A percentile compares a stretch with the other conserved stretches of the same genome.
Evolutionary conservation across 2,329 filamentous ascomycete species (phyloP).

Genomic region (Diaporthe velutina): DNA sequence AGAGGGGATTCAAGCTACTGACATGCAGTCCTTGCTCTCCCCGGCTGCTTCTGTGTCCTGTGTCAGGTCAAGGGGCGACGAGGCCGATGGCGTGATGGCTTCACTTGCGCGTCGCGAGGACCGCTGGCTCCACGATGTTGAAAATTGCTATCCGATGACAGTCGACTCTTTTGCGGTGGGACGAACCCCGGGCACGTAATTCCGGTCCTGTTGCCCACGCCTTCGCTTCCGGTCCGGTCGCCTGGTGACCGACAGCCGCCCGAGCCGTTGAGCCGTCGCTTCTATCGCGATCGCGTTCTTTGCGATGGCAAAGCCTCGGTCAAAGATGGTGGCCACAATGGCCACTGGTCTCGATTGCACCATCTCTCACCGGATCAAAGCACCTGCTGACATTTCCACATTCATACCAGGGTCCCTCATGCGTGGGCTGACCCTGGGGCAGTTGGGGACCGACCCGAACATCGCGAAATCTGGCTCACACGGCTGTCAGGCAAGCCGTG

Average conservation of each 20-base stretch:
- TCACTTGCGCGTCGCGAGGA: slow-evolving; percentile 17
- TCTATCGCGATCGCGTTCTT: not conserved
- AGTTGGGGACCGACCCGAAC: not conserved
- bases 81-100: slow-evolving; percentile 37
- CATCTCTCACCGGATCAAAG: not conserved
- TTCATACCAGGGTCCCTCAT: not conserved
- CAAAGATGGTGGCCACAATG: not conserved
- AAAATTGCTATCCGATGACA: slow-evolving; percentile 26
- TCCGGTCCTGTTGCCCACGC: slow-evolving; percentile 5
- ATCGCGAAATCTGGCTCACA: not conserved
- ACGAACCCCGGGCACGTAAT: slow-evolving; percentile 34
- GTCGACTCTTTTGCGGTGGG: slow-evolving; percentile 12
- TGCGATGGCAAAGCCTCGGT: not conserved
- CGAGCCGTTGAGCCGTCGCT: slow-evolving; percentile 26
- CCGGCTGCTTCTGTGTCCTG: not conserved
- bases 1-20: not conserved
- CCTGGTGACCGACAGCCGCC: slow-evolving; percentile 34
- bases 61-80: not conserved
- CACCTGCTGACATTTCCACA: not conserved
- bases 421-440: not conserved
- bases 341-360: slow-evolving; percentile 27
- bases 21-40: not conserved
- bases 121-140: slow-evolving; percentile 3
- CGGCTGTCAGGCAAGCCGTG: not conserved
- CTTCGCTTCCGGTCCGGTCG: slow-evolving; percentile 27